Percentiles rank a stretch among this genome's conserved stretches.
phyloP scores from a whole-genome alignment of 177 flowering plant species.

The Vitis hybrid region DNA sequence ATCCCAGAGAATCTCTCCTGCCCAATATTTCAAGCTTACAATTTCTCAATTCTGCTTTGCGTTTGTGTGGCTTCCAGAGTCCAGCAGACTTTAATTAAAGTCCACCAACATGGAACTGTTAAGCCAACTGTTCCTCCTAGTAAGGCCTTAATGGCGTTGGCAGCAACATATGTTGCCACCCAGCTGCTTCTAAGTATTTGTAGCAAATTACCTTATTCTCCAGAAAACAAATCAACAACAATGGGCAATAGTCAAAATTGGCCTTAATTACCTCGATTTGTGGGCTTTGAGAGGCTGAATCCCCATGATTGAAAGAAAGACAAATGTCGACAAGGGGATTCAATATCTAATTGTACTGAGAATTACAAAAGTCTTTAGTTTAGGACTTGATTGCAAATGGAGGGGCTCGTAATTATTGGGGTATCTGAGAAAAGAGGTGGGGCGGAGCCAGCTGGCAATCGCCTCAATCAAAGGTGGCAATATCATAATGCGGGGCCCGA shows the following conservation, averaged over 20 bases:
- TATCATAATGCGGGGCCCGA: constrained; percentile 15
- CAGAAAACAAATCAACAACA: too few species aligned
- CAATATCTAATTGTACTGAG: too few species aligned
- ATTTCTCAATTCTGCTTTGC: background rate
- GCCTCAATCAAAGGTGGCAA: constrained; percentile 18
- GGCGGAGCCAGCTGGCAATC: constrained; percentile 25
- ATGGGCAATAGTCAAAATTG: too few species aligned
- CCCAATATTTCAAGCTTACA: background rate
- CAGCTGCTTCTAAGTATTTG: too few species aligned
- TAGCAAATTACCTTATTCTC: too few species aligned
- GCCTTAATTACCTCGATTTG: too few species aligned
- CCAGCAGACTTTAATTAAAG: background rate
- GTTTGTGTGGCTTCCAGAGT: too few species aligned
- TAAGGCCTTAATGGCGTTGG: background rate
- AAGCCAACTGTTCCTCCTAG: constrained; percentile 13
- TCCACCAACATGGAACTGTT: background rate
- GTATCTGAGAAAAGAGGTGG: background rate
- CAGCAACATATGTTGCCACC: constrained; percentile 5
- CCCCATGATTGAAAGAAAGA: too few species aligned
- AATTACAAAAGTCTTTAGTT: background rate
- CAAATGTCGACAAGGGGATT: too few species aligned
- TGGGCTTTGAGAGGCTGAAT: too few species aligned
- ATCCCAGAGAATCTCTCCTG: background rate
- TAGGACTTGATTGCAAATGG: background rate
- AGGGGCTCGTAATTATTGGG: background rate